Evolutionary conservation across 805 yeast genomes (phyloP), one percentile per base, ranked within the genome.

Genomic region (Lipomyces oligophaga): DNA sequence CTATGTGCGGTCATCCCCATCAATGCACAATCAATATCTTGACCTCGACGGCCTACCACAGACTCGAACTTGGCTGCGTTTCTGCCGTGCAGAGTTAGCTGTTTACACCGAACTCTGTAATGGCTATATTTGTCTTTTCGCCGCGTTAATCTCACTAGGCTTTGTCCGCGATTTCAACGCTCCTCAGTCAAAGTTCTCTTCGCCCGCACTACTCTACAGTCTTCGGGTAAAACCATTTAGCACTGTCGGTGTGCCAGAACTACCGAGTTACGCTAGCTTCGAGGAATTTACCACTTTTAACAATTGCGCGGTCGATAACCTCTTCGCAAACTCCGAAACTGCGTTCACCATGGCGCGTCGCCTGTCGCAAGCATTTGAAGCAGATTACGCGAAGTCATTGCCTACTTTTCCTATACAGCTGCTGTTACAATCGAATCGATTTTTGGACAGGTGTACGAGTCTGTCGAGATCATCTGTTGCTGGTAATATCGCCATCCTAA

Each of bases 171-270:
- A n/a, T n/a, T n/a, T n/a, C n/a, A 7, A 30, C 11, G 24, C 22
- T 16, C 24, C 35, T 7, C 37, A 18, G 13, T 24, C 50, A 32
- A 11, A 34, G 18, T 44, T 42, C 43, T 43, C 65, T 2, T 30
- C 54, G 3, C 49, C 57, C 1, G 67, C 67, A 37, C 53, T 69
- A 30, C 61, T 76, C 15, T 80, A 74, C 60, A 66, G 73, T 7
- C 67, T 87, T 37, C 76, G 95, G 55, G 74, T 86, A 76, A 87
- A 86, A 62, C 80, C 93, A 3, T 85, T 83, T 68, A 76, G 82
- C 19, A 76, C 87, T 0, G 82, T 88, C 18, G 95, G 94, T 0
- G 79, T 79, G 8, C 96, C 96, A 1, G 74, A 72, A 24, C 58
- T 78, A 34, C 88, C 90, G 2, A 60, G 70, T 0, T 80, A 66